Evolutionary conservation across 2,329 filamentous ascomycete species (phyloP), one percentile per base, ranked within the genome.

Genomic region (Apiospora hydei): DNA sequence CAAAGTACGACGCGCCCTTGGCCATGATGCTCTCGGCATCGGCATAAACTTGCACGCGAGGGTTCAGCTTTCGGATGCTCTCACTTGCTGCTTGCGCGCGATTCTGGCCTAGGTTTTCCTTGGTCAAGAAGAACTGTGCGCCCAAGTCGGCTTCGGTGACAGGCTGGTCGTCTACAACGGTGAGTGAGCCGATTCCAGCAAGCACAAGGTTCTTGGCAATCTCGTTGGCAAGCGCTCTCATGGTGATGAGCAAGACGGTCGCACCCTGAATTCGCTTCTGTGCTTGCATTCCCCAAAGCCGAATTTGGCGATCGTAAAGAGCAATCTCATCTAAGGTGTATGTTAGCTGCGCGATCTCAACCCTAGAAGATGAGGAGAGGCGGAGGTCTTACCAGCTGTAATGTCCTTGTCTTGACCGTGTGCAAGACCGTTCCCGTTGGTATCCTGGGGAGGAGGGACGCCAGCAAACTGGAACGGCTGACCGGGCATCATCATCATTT

Each of bases 191-290:
- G 77, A 99, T 93, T 73, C 96, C 96, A 30, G 96, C 95, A 3
- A 99, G 90, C 24, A 98, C 96, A 30, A 99, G 91, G 80, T 98
- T 99, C 86, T 99, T 99, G 74, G 96, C 95, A 71, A 98, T 93
- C 84, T 99, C 96, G 80, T 96, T 97, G 72, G 93, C 95, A 21
- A 99, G 89, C 0, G 93, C 95, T 79, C 93, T 94, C 82, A 98
- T 91, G 43, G 92, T 95, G 76, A 99, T 92, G 74, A 99, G 90
- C 66, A 98, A 91, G 77, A 99, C 93, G 79, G 95, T 95, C 72
- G 96, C 94, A 72, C 89, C 93, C 77, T 96, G 94, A 72, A 99
- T 95, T 80, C 93, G 94, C 81, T 97, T 93, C 82, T 99, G 96
- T 8, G 96, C 96, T 78, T 96, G 92, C 79, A 98, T 94, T 61